Conservation (phyloP, 352 stramenopile genomes). For the Globisporangium middletonii region DNA sequence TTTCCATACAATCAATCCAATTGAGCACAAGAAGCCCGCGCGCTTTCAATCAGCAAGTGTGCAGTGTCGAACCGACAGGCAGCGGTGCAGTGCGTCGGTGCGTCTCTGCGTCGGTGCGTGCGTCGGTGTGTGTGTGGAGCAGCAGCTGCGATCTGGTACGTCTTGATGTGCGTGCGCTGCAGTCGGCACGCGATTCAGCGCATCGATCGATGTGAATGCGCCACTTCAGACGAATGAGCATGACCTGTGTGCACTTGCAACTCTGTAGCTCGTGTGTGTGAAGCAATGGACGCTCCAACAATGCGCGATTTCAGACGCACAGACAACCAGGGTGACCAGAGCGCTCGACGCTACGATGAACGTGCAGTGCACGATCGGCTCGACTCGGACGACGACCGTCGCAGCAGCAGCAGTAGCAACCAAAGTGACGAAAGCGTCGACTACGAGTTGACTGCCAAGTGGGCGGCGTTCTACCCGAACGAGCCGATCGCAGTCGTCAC, state of each 20-base stretch:
- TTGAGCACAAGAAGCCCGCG: background rate
- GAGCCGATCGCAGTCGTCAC: conserved; percentile 53
- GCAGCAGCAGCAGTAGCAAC: conserved; percentile 2
- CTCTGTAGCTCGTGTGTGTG: background rate
- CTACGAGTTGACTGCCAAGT: conserved; percentile 30
- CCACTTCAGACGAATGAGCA: no score
- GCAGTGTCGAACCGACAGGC: background rate
- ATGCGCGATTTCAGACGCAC: background rate
- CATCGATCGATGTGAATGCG: no score
- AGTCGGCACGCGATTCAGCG: no score
- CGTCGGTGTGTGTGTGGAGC: no score
- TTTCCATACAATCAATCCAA: background rate
- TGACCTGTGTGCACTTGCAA: no score
- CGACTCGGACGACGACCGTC: background rate
- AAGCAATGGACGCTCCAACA: background rate
- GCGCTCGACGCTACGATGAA: no score
- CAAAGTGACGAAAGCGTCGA: conserved; percentile 6
- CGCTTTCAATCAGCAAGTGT: background rate
- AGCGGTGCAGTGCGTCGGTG: background rate
- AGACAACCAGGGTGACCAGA: background rate
- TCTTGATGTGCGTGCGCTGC: background rate
- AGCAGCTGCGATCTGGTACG: background rate
- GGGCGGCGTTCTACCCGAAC: conserved; percentile 48
- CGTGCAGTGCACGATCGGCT: no score
- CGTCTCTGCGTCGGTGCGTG: no score